Conservation (phyloP, 2,329 filamentous ascomycete species). For the Colletotrichum shisoi region DNA sequence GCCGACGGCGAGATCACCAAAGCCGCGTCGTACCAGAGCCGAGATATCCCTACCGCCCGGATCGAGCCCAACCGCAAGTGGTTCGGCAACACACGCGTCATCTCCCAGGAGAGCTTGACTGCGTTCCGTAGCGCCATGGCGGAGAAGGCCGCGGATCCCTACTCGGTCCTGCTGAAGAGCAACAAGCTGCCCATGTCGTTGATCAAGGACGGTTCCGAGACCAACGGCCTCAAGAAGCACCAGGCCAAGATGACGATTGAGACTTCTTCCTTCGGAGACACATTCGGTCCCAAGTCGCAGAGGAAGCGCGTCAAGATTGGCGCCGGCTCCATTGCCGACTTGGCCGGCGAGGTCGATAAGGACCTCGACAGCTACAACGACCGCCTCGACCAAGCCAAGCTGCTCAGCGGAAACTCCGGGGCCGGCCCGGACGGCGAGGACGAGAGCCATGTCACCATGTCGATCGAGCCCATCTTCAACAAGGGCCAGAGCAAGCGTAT, state of each 20-base stretch:
- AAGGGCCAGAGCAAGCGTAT: conserved; percentile 96
- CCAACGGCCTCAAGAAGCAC: conserved; percentile 90
- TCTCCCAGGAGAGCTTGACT: conserved; percentile 85
- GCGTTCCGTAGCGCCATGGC: conserved; percentile 92
- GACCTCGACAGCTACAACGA: conserved; percentile 84
- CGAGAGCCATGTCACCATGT: conserved; percentile 63
- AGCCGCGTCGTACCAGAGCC: conserved; percentile 82
- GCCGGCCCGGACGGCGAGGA: conserved; percentile 58
- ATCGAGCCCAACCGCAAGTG: conserved; percentile 97
- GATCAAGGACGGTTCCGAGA: conserved; percentile 77
- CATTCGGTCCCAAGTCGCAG: conserved; percentile 93
- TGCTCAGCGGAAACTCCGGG: conserved; percentile 75
- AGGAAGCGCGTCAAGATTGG: conserved; percentile 90
- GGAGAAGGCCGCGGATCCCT: conserved; percentile 88
- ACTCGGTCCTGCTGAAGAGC: conserved; percentile 91
- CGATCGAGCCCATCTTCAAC: conserved; percentile 86
- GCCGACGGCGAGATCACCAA: conserved; percentile 83
- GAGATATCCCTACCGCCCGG: conserved; percentile 80
- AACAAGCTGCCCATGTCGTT: conserved; percentile 97
- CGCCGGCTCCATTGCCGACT: conserved; percentile 80
- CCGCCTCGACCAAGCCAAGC: conserved; percentile 77
- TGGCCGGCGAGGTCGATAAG: conserved; percentile 80
- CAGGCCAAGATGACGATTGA: conserved; percentile 93
- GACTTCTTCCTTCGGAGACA: conserved; percentile 82
- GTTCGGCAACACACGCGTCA: conserved; percentile 93